Percentiles rank a stretch among this genome's conserved stretches.
Evolutionary conservation across 2,329 filamentous ascomycete genomes (phyloP).

Genomic region (Ophiobolus disseminans): DNA sequence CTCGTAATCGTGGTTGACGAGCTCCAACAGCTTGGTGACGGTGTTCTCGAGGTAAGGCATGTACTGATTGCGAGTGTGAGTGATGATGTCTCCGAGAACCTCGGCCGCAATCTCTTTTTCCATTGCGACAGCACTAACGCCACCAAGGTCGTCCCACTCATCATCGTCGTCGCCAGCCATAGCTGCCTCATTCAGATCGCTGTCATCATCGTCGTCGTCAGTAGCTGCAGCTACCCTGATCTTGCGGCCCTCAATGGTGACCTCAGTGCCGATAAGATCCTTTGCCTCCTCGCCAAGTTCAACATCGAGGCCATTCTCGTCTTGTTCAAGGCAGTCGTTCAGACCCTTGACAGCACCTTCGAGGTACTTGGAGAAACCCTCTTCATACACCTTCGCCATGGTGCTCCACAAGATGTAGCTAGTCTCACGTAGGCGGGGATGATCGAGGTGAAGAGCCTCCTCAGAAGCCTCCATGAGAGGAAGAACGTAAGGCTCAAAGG

Average conservation of each 20-base stretch:
- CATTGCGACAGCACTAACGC: constrained; percentile 86
- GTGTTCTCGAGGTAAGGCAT: constrained; percentile 89
- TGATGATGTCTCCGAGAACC: constrained; percentile 90
- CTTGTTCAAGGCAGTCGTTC: constrained; percentile 84
- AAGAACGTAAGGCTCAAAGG: constrained; percentile 90
- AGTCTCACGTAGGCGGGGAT: constrained; percentile 90
- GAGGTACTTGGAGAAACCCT: constrained; percentile 80
- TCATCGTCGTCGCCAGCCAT: constrained; percentile 80
- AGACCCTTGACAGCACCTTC: constrained; percentile 79
- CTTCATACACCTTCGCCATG: constrained; percentile 90
- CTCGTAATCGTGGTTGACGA: constrained; percentile 89
- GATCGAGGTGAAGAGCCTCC: constrained; percentile 85
- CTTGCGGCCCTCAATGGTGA: constrained; percentile 82
- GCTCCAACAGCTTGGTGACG: constrained; percentile 78
- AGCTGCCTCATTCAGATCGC: constrained; percentile 59
- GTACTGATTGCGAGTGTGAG: constrained; percentile 80
- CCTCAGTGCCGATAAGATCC: constrained; percentile 76
- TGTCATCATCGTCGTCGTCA: constrained; percentile 65
- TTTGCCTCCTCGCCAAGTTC: constrained; percentile 76
- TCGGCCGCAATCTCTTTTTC: constrained; percentile 98
- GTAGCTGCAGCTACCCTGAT: constrained; percentile 73
- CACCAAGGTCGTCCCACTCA: constrained; percentile 82
- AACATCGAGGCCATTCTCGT: constrained; percentile 82
- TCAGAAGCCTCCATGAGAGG: constrained; percentile 92
- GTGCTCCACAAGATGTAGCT: constrained; percentile 97